phyloP scores from a whole-genome alignment of 441 rosid species.

The Croton laevigatus region DNA sequence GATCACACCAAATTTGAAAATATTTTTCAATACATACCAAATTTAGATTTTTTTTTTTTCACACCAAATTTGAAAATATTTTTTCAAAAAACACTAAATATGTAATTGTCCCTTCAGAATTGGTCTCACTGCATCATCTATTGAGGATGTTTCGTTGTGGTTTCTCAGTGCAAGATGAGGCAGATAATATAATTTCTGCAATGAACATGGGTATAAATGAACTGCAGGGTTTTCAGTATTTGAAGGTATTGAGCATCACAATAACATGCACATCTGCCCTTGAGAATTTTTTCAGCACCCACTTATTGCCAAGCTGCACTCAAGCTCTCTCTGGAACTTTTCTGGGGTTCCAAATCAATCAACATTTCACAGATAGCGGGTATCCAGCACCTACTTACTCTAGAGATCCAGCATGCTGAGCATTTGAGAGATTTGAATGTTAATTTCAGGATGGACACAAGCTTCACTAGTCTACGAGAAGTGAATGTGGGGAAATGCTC shows the following conservation, averaged over 20 bases:
- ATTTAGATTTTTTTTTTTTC: too few species aligned
- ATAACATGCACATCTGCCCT: slow-evolving; percentile 12
- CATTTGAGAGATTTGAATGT: neutral
- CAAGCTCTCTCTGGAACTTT: neutral
- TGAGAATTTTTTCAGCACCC: slow-evolving; percentile 7
- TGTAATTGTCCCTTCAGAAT: too few species aligned
- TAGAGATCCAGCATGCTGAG: neutral
- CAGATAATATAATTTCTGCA: slow-evolving; percentile 6
- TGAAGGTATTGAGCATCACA: slow-evolving; percentile 11
- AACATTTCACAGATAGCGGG: neutral
- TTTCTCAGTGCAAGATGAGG: neutral
- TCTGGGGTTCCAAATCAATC: neutral
- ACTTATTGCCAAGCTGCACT: neutral
- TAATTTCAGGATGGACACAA: neutral
- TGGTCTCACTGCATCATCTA: too few species aligned
- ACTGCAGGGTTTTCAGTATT: slow-evolving; percentile 17
- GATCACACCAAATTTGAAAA: too few species aligned
- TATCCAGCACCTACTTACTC: neutral
- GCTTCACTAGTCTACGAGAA: neutral
- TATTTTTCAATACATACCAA: too few species aligned
- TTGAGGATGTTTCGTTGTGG: slow-evolving; percentile 21
- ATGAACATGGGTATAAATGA: slow-evolving; percentile 15
- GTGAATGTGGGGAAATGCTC: neutral
- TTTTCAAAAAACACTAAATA: too few species aligned
- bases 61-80: too few species aligned